Evolutionary conservation across 1,284 basidiomycete species (phyloP), one percentile per base, ranked within the genome.

Genomic region (Wallemia ichthyophaga): DNA sequence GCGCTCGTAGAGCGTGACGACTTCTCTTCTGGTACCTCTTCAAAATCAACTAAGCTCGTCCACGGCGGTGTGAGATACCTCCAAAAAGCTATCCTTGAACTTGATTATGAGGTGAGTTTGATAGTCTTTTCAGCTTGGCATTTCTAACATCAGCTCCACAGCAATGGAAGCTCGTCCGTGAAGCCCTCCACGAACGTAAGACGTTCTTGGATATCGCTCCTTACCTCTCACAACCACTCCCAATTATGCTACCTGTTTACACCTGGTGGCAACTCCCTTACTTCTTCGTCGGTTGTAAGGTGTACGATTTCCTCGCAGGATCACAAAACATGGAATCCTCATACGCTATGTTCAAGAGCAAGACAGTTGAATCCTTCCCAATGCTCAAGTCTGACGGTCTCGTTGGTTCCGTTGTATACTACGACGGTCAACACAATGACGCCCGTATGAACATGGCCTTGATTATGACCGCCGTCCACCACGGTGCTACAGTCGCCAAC

Each of bases 391-490:
- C 75, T 23, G 81, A 91, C n/a, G 88, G 87, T 25, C 76, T 96
- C 19, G 85, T 89, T 27, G 92, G 92, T 33, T 88, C 88, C 24
- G 76, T 98, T 62, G 91, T 96, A 57, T 96, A 96, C 71, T 95
- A 96, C 64, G 92, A 98, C 67, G 89, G 88, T 82, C 92, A 95
- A 73, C 92, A 98, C 73, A 98, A 95, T 66, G 92, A 98, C 68
- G 83, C 92, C 2, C 79, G 92, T 32, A 98, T 98, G 92, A 96
- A 96, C 72, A 80, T 95, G 59, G 87, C 91, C 1, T 76, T 91
- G 58, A 76, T 91, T 65, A 80, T 95, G 78, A 95, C 85, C 2
- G 92, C 92, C 7, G 86, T 95, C 54, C 85, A 88, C 66, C 81
- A 87, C 62, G 92, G 92, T 48, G 89, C 91, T 1, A 78, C 80